phyloP scores from a whole-genome alignment of 257 asterid species.

The Gynochthodes officinalis region DNA sequence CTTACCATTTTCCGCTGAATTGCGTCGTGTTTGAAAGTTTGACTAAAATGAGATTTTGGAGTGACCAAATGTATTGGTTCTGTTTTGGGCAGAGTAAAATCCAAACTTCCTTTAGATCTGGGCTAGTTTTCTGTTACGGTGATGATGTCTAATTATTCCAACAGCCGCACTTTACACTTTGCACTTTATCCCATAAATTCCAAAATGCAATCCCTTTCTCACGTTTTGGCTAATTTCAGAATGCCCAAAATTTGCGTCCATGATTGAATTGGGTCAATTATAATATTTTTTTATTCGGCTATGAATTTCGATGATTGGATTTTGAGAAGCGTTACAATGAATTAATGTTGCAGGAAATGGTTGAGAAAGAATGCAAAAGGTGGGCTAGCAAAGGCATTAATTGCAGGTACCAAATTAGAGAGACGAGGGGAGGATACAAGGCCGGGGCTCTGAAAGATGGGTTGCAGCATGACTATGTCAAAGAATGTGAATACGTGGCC shows the following conservation, averaged over 20 bases:
- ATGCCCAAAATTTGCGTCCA: no score
- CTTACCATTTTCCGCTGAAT: background rate
- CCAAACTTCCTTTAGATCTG: slow-evolving; percentile 2
- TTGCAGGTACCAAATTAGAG: slow-evolving; percentile 75
- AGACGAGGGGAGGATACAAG: slow-evolving; percentile 81
- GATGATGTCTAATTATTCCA: background rate
- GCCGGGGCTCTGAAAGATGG: slow-evolving; percentile 99
- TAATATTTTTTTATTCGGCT: no score
- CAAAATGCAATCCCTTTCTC: background rate
- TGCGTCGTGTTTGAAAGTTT: background rate
- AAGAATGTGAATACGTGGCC: slow-evolving; percentile 76
- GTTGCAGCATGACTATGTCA: slow-evolving; percentile 61
- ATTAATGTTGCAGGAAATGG: slow-evolving; percentile 63
- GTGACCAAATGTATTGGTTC: background rate
- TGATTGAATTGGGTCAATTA: no score
- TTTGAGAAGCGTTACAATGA: background rate
- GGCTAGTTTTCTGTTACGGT: slow-evolving; percentile 10
- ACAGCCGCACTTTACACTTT: background rate
- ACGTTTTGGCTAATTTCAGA: background rate
- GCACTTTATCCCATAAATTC: slow-evolving; percentile 20
- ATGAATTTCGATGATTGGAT: background rate
- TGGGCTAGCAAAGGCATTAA: slow-evolving; percentile 91
- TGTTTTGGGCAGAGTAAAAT: background rate
- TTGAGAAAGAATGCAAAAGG: slow-evolving; percentile 82
- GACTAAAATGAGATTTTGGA: no score